Evolutionary conservation across 139 green algal genomes (phyloP).

Genomic region (Diplosphaera chodatii): DNA sequence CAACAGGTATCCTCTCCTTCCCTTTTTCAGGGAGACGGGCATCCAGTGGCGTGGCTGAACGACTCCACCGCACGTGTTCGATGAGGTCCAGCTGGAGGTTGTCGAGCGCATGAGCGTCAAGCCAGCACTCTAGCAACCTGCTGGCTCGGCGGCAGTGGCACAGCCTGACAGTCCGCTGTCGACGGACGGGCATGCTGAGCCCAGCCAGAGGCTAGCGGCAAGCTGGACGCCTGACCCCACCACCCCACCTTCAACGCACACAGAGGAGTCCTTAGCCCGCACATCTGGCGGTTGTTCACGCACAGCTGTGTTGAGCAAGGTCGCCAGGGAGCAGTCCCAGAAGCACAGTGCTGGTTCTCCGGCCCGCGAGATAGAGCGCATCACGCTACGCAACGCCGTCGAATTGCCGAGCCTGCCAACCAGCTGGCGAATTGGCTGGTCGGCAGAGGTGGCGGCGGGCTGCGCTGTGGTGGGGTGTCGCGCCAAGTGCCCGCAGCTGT

Average conservation of each 20-base stretch:
- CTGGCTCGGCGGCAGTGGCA: background rate
- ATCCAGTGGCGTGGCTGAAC: background rate
- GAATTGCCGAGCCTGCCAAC: constrained; percentile 21
- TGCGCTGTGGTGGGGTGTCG: constrained; percentile 29
- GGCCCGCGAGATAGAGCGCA: background rate
- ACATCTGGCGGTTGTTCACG: constrained; percentile 15
- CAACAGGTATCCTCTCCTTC: too few species aligned
- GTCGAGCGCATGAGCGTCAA: background rate
- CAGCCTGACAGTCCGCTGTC: background rate
- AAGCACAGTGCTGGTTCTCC: constrained; percentile 14
- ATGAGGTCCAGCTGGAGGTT: background rate
- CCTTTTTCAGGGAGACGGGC: background rate
- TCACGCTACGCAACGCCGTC: constrained; percentile 18
- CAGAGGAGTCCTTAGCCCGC: background rate
- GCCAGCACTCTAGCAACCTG: background rate
- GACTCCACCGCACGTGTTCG: background rate
- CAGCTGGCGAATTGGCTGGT: constrained; percentile 25
- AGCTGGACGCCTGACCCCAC: background rate
- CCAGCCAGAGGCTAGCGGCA: background rate
- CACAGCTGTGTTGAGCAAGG: constrained; percentile 19
- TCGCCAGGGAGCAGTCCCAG: too few species aligned
- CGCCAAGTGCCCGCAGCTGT: constrained; percentile 31
- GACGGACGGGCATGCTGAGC: background rate
- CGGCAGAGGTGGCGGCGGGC: constrained; percentile 2
- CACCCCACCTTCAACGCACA: constrained; percentile 1